These are phyloP conservation scores for Fusarium robinianum DNA, from an alignment of 2,329 filamentous ascomycete species.

Conservation along the genomic window DNA sequence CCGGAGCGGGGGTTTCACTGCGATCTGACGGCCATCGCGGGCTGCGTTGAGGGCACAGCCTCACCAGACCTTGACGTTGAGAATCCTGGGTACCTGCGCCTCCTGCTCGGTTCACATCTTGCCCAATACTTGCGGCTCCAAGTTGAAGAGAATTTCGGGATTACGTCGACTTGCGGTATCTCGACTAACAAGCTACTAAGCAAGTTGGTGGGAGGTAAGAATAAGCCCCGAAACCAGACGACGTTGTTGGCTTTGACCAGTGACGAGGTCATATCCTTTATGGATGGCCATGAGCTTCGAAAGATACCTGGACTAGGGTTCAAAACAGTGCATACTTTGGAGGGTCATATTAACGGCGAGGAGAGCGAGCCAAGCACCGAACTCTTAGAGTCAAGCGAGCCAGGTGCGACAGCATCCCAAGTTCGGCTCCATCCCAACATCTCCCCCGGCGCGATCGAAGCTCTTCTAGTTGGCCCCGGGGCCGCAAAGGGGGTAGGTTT, in stretches of 20 bases:
- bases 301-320: conserved; percentile 85
- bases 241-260: conserved; percentile 72
- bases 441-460: conserved; percentile 67
- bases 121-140: conserved; percentile 72
- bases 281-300: conserved; percentile 76
- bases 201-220: conserved; percentile 80
- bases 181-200: conserved; percentile 85
- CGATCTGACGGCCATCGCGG: conserved; percentile 70
- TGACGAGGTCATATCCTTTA: conserved; percentile 64
- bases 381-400: conserved; percentile 40
- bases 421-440: conserved; percentile 67
- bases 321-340: conserved; percentile 58
- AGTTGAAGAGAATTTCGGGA: conserved; percentile 77
- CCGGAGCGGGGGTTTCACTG: conserved; percentile 81
- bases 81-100: conserved; percentile 57
- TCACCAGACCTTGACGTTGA: conserved; percentile 35
- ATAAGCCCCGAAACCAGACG: conserved; percentile 90
- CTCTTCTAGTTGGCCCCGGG: conserved; percentile 70
- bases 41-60: conserved; percentile 53
- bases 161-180: conserved; percentile 86
- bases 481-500: conserved; percentile 71
- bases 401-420: conserved; percentile 64
- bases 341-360: conserved; percentile 56
- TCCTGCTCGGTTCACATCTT: conserved; percentile 80
- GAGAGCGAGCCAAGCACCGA: conserved; percentile 41